Evolutionary conservation across 1,139 yeast genomes (phyloP), one percentile per base, ranked within the genome.

Genomic region (Geotrichum restrictum): DNA sequence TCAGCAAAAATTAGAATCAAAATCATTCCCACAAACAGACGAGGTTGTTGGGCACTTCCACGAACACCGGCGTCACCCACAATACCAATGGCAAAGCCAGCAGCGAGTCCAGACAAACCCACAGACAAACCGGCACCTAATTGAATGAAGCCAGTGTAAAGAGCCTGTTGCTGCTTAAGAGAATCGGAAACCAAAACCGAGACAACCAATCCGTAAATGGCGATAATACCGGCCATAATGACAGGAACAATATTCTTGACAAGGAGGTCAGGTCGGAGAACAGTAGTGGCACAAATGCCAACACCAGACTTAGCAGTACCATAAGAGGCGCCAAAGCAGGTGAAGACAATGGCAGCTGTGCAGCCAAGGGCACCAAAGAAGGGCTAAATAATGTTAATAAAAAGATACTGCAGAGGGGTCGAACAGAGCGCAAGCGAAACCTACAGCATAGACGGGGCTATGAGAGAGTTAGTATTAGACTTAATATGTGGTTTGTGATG

Each of bases 1-100:
- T 93, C 98, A 48, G 98, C 96, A 72, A 93, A 93, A 84, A 93
- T 93, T 70, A 93, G 83, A 69, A 93, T 93, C 74, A 91, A 81
- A 67, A 91, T 93, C 72, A 83, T 83, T 38, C 69, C 69, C 57
- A 93, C 98, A 72, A 93, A 93, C 62, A 93, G 79, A 72, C 97
- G 82, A 60, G 97, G 97, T 74, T 93, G 98, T 71, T 88, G 96
- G 81, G 91, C 93, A 62, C 85, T 83, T 66, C 91, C 95, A 70
- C 98, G 85, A 52, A 93, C 98, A 68, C 98, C 98, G 62, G 91
- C 98, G 69, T 93, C 98, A 61, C 99, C 99, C 51, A 93, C 99
- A 59, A 93, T 89, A 61, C 99, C 99, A 74, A 93, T 93, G 63
- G 98, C 96, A 69, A 88, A 93, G 54, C 99, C 99, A 59, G 96